Conservation (phyloP, 257 asterid species). For the Penstemon davidsonii region DNA sequence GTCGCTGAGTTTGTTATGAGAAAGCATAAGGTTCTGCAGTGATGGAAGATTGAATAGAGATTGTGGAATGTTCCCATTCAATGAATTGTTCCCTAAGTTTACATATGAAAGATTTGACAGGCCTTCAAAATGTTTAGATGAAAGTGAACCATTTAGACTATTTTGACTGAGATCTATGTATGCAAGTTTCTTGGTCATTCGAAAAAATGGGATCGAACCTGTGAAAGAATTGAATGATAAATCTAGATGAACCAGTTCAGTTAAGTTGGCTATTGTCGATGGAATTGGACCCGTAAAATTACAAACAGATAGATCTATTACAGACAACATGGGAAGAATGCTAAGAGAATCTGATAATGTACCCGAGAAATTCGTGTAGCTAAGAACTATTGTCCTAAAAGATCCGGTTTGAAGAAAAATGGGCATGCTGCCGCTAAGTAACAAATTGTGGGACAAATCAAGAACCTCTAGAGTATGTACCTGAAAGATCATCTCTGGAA, state of each 20-base stretch:
- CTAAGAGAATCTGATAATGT: slow-evolving; percentile 34
- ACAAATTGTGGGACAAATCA: slow-evolving; percentile 18
- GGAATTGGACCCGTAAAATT: slow-evolving; percentile 38
- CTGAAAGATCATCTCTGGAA: slow-evolving; percentile 35
- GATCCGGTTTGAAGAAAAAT: slow-evolving; percentile 24
- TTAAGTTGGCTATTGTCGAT: slow-evolving; percentile 28
- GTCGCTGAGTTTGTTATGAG: slow-evolving; percentile 35
- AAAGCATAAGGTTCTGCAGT: slow-evolving; percentile 32
- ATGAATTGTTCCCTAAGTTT: slow-evolving; percentile 27
- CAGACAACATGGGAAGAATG: slow-evolving; percentile 33
- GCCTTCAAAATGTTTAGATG: slow-evolving; percentile 33
- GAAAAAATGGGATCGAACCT: slow-evolving; percentile 38
- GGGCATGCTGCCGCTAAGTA: slow-evolving; percentile 31
- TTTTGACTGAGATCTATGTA: slow-evolving; percentile 27
- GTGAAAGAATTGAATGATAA: slow-evolving; percentile 34
- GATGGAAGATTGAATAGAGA: slow-evolving; percentile 38
- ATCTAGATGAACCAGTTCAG: slow-evolving; percentile 33
- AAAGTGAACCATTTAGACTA: slow-evolving; percentile 30
- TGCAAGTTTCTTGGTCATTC: slow-evolving; percentile 28
- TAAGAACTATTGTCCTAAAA: slow-evolving; percentile 23
- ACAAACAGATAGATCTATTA: slow-evolving; percentile 28
- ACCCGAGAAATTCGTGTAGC: slow-evolving; percentile 36
- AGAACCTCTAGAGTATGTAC: slow-evolving; percentile 29
- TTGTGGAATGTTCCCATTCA: slow-evolving; percentile 31
- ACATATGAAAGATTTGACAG: slow-evolving; percentile 25